Evolutionary conservation across 2,329 filamentous ascomycete species (phyloP).

Genomic region (Apiospora hydei): DNA sequence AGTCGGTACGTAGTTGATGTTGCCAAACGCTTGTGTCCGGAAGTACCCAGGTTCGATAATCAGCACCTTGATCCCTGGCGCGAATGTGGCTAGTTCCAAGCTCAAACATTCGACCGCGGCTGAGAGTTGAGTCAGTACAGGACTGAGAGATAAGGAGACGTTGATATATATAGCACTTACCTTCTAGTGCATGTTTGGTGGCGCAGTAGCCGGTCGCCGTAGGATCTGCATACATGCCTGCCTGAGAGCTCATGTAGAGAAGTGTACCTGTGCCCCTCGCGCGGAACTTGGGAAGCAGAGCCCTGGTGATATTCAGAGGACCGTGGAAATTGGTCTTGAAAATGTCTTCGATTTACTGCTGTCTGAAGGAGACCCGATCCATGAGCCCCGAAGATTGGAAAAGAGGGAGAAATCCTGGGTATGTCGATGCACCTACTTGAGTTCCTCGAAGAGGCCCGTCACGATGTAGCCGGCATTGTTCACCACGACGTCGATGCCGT

Average conservation of each 20-base stretch:
- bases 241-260: conserved; percentile 42
- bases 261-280: conserved; percentile 36
- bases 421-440: conserved; percentile 31
- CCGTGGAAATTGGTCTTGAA: conserved; percentile 49
- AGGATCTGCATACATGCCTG: conserved; percentile 25
- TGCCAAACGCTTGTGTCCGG: conserved; percentile 48
- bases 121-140: conserved; percentile 27
- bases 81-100: conserved; percentile 42
- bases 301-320: conserved; percentile 46
- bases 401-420: neutral
- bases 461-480: conserved; percentile 49
- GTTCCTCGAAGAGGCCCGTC: conserved; percentile 39
- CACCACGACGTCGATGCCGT: conserved; percentile 46
- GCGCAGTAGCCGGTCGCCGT: conserved; percentile 11
- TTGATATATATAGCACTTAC: neutral
- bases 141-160: neutral
- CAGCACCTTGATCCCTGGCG: conserved; percentile 44
- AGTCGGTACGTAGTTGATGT: conserved; percentile 39
- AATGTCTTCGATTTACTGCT: conserved; percentile 37
- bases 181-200: conserved; percentile 24
- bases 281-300: conserved; percentile 42
- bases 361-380: conserved; percentile 29
- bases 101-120: conserved; percentile 42
- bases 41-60: conserved; percentile 53
- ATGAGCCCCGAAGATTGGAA: conserved; percentile 23